Conservation (phyloP, 352 stramenopile species). For the Phytophthora macrochlamydospora region DNA sequence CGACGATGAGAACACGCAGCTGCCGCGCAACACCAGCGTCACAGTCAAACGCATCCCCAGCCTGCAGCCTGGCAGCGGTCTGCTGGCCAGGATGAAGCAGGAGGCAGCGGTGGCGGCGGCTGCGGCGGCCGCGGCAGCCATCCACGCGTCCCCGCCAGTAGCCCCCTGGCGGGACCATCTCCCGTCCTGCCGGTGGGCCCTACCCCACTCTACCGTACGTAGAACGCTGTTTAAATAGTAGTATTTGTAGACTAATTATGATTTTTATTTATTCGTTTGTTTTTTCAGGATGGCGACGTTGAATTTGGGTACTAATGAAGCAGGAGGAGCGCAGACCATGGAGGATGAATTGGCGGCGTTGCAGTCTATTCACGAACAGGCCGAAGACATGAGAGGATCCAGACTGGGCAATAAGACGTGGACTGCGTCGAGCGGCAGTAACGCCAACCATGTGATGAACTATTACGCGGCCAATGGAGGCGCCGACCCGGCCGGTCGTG, state of each 20-base stretch:
- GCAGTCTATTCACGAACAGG: constrained; percentile 85
- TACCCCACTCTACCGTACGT: constrained; percentile 50
- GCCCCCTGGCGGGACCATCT: constrained; percentile 45
- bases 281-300: constrained; percentile 34
- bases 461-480: constrained; percentile 64
- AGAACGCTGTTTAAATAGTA: background rate
- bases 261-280: constrained; percentile 17
- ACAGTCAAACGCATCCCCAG: constrained; percentile 92
- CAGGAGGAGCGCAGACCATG: constrained; percentile 72
- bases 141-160: constrained; percentile 45
- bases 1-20: constrained; percentile 89
- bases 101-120: constrained; percentile 70
- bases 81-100: constrained; percentile 88
- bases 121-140: constrained; percentile 44
- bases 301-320: constrained; percentile 21
- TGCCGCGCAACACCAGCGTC: constrained; percentile 92
- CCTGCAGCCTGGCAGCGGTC: constrained; percentile 66
- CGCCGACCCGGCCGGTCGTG: constrained; percentile 41
- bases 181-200: constrained; percentile 35
- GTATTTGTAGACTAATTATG: constrained; percentile 9
- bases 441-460: constrained; percentile 80
- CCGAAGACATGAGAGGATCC: constrained; percentile 77
- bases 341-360: constrained; percentile 85
- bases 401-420: constrained; percentile 88
- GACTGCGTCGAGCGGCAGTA: constrained; percentile 75